These are phyloP conservation scores for Malus domestica DNA, from an alignment of 306 rosid genomes.

Conservation along the genomic window ASM211411v1 NC_041798.1:29648001-29648500, in stretches of 20 bases:
- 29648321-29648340: constrained; percentile 89
- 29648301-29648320: constrained; percentile 60
- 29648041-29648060: constrained; percentile 70
- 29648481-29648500: constrained; percentile 57
- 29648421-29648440: constrained; percentile 70
- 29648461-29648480: constrained; percentile 88
- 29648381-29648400: constrained; percentile 87
- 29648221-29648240: constrained; percentile 52
- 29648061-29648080: constrained; percentile 83
- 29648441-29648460: constrained; percentile 77
- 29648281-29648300: constrained; percentile 67
- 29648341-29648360: constrained; percentile 67
- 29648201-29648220: constrained; percentile 62
- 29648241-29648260: constrained; percentile 68
- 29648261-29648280: constrained; percentile 61
- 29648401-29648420: constrained; percentile 77
- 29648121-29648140: constrained; percentile 49
- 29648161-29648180: constrained; percentile 42
- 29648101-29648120: constrained; percentile 54
- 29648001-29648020: constrained; percentile 81
- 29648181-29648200: constrained; percentile 67
- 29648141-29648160: constrained; percentile 44
- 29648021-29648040: constrained; percentile 54
- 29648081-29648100: constrained; percentile 73
- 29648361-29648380: constrained; percentile 81